Evolutionary conservation across 2,329 filamentous ascomycete genomes (phyloP).

Genomic region (Microcera coccophila): DNA sequence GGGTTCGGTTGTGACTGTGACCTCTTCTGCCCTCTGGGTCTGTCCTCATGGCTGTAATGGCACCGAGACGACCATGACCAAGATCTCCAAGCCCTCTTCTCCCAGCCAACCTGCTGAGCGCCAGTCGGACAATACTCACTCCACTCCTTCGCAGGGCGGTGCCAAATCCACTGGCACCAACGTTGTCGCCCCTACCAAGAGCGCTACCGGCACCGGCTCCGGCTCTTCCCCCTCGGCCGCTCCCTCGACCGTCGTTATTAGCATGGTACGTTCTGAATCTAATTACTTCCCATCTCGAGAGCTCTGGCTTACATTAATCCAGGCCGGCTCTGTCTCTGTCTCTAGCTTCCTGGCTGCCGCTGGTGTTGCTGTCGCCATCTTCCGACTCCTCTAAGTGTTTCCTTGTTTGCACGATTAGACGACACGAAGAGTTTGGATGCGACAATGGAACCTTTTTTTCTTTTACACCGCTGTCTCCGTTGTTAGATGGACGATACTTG

Average conservation of each 20-base stretch:
- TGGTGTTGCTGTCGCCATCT: slow-evolving; percentile 5
- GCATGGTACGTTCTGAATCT: neutral
- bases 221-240: neutral
- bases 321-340: slow-evolving; percentile 7
- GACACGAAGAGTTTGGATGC: neutral
- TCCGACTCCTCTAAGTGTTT: slow-evolving; percentile 1
- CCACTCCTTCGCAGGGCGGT: neutral
- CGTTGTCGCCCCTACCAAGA: slow-evolving; percentile 2
- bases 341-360: slow-evolving; percentile 8
- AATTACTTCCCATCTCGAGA: neutral
- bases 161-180: neutral
- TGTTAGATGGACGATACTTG: neutral
- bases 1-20: neutral
- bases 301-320: neutral
- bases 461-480: neutral
- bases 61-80: slow-evolving; percentile 1
- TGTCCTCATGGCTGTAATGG: slow-evolving; percentile 8
- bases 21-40: neutral
- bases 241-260: slow-evolving; percentile 2
- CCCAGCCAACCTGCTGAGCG: neutral
- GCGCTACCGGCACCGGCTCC: neutral
- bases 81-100: slow-evolving; percentile 3
- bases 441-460: neutral
- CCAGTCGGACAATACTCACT: neutral
- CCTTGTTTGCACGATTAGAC: neutral